Percentiles rank a stretch among this genome's conserved stretches.
phyloP scores from a whole-genome alignment of 257 asterid species.

The Verbena officinalis region DNA sequence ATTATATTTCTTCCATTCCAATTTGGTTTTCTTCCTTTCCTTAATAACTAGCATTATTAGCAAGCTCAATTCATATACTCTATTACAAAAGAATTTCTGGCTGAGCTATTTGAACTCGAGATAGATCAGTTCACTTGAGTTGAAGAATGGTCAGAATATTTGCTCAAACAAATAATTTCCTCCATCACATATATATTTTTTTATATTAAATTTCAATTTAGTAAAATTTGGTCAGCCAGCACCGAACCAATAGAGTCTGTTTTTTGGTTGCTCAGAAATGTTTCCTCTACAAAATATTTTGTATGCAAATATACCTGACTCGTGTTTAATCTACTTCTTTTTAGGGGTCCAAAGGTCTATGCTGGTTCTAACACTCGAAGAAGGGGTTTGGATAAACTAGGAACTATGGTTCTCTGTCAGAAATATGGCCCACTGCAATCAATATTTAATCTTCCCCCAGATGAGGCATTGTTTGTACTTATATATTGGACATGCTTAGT shows the following conservation, averaged over 20 bases:
- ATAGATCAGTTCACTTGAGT: background rate
- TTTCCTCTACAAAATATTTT: constrained; percentile 15
- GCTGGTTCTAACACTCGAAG: constrained; percentile 53
- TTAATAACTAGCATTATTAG: background rate
- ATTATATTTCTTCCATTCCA: background rate
- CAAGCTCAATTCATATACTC: constrained; percentile 1
- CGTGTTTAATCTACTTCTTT: constrained; percentile 20
- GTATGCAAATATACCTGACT: constrained; percentile 1
- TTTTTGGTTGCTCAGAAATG: constrained; percentile 2
- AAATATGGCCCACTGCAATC: constrained; percentile 92
- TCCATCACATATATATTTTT: background rate
- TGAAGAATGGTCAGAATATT: constrained; percentile 20
- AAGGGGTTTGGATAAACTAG: constrained; percentile 52
- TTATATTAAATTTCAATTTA: too few relatives aligned
- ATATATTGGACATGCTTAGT: constrained; percentile 23
- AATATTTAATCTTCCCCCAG: constrained; percentile 78
- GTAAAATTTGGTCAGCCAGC: too few relatives aligned
- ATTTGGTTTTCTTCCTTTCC: constrained; percentile 15
- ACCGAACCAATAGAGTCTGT: too few relatives aligned
- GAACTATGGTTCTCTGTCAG: constrained; percentile 66
- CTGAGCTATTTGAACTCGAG: constrained; percentile 15
- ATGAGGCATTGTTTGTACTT: constrained; percentile 59
- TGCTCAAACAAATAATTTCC: constrained; percentile 7
- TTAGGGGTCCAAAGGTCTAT: constrained; percentile 66
- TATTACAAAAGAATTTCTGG: background rate